Conservation (phyloP, 2,329 filamentous ascomycete species). For the Colletotrichum sp. region DNA sequence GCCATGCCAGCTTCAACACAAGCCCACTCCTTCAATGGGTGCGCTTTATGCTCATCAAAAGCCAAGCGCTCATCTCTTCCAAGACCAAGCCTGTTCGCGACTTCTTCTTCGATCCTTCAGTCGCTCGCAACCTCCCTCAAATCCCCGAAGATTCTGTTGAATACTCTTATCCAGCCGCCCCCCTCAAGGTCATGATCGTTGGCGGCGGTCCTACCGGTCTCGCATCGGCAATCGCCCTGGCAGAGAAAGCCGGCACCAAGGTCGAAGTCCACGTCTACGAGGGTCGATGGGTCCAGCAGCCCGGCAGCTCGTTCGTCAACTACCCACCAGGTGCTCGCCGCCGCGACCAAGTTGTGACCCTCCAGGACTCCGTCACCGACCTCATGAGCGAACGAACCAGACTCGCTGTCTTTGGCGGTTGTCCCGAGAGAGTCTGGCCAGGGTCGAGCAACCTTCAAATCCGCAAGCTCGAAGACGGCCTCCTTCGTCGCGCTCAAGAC, state of each 20-base stretch:
- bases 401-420: conserved; percentile 24
- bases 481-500: conserved; percentile 37
- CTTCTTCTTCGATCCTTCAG: background rate
- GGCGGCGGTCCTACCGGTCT: background rate
- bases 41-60: conserved; percentile 17
- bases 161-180: background rate
- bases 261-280: conserved; percentile 41
- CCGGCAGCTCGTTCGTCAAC: conserved; percentile 26
- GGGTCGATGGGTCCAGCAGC: conserved; percentile 32
- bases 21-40: conserved; percentile 36
- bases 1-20: conserved; percentile 32
- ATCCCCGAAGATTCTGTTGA: background rate
- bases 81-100: background rate
- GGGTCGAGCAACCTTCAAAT: conserved; percentile 41
- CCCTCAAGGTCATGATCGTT: background rate
- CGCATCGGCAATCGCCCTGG: conserved; percentile 20
- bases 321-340: conserved; percentile 28
- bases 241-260: conserved; percentile 34
- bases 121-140: background rate
- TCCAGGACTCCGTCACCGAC: background rate
- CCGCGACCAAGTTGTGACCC: background rate
- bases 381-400: background rate
- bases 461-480: conserved; percentile 40
- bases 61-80: background rate
- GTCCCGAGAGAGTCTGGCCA: conserved; percentile 39